phyloP scores from a whole-genome alignment of 2,329 filamentous ascomycete genomes.

The Fusarium sp. region DNA sequence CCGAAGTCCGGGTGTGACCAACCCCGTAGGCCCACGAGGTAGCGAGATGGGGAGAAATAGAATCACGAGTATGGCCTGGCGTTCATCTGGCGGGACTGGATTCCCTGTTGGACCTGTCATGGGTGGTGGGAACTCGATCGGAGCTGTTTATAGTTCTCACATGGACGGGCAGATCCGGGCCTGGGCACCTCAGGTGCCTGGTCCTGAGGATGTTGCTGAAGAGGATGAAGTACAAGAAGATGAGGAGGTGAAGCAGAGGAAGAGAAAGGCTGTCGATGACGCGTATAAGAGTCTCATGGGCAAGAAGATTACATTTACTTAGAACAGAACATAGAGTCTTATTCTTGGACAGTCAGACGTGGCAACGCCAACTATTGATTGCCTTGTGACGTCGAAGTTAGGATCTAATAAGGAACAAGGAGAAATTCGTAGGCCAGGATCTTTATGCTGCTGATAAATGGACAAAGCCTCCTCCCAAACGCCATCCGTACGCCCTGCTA shows the following conservation, averaged over 20 bases:
- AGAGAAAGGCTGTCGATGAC: slow-evolving; percentile 82
- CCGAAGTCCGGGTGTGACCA: slow-evolving; percentile 69
- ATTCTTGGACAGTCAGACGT: neutral
- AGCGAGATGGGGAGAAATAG: slow-evolving; percentile 72
- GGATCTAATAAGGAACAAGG: neutral
- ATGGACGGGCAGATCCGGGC: slow-evolving; percentile 84
- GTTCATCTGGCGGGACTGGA: slow-evolving; percentile 69
- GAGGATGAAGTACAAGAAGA: slow-evolving; percentile 56
- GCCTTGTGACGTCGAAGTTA: slow-evolving; percentile 1
- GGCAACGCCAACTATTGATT: neutral
- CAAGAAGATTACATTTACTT: slow-evolving; percentile 73
- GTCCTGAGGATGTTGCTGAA: slow-evolving; percentile 62
- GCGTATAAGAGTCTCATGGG: slow-evolving; percentile 82
- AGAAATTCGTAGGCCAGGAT: slow-evolving; percentile 1
- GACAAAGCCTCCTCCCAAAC: slow-evolving; percentile 19
- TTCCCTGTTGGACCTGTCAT: slow-evolving; percentile 69
- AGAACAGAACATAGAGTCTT: slow-evolving; percentile 1
- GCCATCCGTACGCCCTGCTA: slow-evolving; percentile 29
- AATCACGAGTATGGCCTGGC: slow-evolving; percentile 82
- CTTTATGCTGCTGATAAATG: slow-evolving; percentile 4
- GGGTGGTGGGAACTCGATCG: slow-evolving; percentile 64
- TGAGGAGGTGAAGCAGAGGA: slow-evolving; percentile 65
- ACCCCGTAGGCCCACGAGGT: slow-evolving; percentile 52
- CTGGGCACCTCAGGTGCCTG: slow-evolving; percentile 74
- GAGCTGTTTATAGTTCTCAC: slow-evolving; percentile 81